Conservation (phyloP, 2,329 filamentous ascomycete species). For the Didymella arachidicola region DNA sequence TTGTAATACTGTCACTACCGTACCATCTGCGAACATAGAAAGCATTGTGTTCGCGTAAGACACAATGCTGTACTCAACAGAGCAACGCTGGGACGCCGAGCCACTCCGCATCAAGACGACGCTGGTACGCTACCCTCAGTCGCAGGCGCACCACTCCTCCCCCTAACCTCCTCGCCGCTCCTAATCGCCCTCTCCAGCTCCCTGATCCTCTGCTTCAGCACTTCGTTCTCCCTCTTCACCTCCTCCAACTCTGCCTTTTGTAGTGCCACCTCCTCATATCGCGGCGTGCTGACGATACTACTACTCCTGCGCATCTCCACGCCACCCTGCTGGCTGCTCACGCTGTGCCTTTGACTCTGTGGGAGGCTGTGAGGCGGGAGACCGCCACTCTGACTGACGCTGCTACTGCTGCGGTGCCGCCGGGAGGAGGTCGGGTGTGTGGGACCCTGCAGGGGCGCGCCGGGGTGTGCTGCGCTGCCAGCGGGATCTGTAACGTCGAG, state of each 20-base stretch:
- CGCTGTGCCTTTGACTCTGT: constrained; percentile 47
- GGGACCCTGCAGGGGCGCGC: constrained; percentile 53
- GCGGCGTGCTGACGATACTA: constrained; percentile 48
- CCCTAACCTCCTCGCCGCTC: constrained; percentile 40
- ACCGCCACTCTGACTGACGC: constrained; percentile 53
- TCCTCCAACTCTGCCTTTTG: constrained; percentile 58
- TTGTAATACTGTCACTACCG: not conserved
- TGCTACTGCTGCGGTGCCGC: constrained; percentile 65
- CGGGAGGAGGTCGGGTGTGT: constrained; percentile 62
- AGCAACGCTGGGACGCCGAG: not conserved
- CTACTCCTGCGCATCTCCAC: constrained; percentile 38
- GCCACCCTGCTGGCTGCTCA: constrained; percentile 21
- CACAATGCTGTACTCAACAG: not conserved
- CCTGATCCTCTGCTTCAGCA: constrained; percentile 56
- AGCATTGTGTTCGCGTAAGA: not conserved
- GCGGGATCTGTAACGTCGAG: constrained; percentile 56
- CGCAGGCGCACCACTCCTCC: constrained; percentile 38
- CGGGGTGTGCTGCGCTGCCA: constrained; percentile 51
- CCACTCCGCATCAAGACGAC: not conserved
- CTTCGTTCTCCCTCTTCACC: constrained; percentile 60
- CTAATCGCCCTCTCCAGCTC: constrained; percentile 55
- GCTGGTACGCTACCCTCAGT: not conserved
- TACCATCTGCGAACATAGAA: not conserved
- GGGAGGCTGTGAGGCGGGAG: constrained; percentile 41
- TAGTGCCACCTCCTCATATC: constrained; percentile 55